A percentile compares a stretch with the other conserved stretches of the same genome.
Conservation (phyloP, 208 protist genomes). For the Sergeia podlipaevii region DNA sequence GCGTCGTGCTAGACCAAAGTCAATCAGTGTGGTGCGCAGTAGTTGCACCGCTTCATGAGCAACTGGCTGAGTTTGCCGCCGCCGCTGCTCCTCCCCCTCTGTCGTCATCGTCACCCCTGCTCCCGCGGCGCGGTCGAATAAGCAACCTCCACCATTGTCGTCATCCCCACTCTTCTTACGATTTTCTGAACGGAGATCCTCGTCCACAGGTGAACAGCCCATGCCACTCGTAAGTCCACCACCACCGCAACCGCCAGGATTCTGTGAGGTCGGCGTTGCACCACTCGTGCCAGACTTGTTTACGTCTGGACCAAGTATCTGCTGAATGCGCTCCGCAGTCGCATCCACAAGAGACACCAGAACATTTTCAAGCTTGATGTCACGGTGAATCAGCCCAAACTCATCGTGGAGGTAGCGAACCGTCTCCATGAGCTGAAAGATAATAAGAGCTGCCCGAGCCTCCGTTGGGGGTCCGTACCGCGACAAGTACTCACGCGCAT, state of each 20-base stretch:
- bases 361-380: slow-evolving; percentile 85
- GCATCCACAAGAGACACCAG: slow-evolving; percentile 46
- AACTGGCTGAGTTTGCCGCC: neutral
- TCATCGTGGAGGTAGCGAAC: slow-evolving; percentile 66
- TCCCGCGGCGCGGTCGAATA: too few relatives aligned
- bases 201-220: neutral
- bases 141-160: neutral
- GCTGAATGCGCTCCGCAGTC: slow-evolving; percentile 15
- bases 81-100: neutral
- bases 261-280: neutral
- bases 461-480: slow-evolving; percentile 60
- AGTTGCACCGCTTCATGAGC: slow-evolving; percentile 20
- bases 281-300: slow-evolving; percentile 15
- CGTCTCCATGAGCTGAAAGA: slow-evolving; percentile 73
- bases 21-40: slow-evolving; percentile 69
- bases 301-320: slow-evolving; percentile 32
- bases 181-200: neutral
- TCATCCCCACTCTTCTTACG: neutral
- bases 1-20: slow-evolving; percentile 72
- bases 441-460: slow-evolving; percentile 42
- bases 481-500: slow-evolving; percentile 57
- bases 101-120: neutral
- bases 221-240: neutral
- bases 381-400: slow-evolving; percentile 71
- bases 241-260: neutral